phyloP scores from a whole-genome alignment of 1,284 basidiomycete genomes.

The Porogramme epimiltina region DNA sequence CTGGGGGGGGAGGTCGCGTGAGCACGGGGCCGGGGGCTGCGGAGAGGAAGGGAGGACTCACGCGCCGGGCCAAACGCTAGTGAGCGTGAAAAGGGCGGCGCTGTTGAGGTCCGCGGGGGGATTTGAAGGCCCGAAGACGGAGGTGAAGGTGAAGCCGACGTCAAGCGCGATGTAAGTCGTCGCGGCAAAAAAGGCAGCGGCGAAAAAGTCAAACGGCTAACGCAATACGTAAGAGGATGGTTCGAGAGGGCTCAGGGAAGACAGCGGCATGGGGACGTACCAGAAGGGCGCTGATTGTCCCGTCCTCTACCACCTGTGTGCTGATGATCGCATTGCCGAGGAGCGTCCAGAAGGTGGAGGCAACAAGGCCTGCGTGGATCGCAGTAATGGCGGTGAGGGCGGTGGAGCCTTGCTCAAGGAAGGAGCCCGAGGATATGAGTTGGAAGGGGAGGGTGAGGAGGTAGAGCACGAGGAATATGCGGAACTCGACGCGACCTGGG shows the following conservation, averaged over 20 bases:
- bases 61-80: conserved; percentile 83
- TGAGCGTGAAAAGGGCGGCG: conserved; percentile 77
- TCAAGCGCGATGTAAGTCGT: conserved; percentile 83
- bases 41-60: conserved; percentile 40
- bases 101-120: conserved; percentile 59
- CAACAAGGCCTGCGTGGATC: conserved; percentile 71
- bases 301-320: conserved; percentile 84
- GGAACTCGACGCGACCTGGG: conserved; percentile 71
- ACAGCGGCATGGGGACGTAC: conserved; percentile 43
- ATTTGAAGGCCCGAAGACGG: conserved; percentile 57
- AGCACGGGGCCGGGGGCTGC: too few relatives aligned
- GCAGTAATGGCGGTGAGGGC: conserved; percentile 72
- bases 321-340: conserved; percentile 80
- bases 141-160: conserved; percentile 65
- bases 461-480: conserved; percentile 66
- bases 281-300: conserved; percentile 68
- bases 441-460: conserved; percentile 75
- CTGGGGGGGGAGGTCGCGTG: conserved; percentile 38
- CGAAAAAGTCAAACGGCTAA: conserved; percentile 66
- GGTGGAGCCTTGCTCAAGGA: conserved; percentile 75
- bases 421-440: conserved; percentile 74
- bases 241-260: background rate
- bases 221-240: background rate
- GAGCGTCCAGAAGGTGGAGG: conserved; percentile 75
- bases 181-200: conserved; percentile 63